phyloP scores from a whole-genome alignment of 371 early-diverging fungal genomes.

The Lichtheimia ornata region DNA sequence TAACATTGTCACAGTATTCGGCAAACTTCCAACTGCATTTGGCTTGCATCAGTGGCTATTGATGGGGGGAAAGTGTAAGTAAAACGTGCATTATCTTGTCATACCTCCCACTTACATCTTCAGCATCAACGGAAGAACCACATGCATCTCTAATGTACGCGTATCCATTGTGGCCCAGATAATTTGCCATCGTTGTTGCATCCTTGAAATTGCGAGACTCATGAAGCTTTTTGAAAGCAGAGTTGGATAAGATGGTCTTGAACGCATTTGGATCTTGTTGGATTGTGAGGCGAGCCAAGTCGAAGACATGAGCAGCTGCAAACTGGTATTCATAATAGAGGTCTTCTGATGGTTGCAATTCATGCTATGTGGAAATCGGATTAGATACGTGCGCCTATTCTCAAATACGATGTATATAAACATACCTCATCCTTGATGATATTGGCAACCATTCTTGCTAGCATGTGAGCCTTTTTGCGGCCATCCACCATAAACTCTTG shows the following conservation, averaged over 20 bases:
- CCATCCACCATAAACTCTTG: background rate
- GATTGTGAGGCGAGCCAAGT: conserved; percentile 13
- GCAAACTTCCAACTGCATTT: conserved; percentile 38
- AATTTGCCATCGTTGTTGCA: conserved; percentile 6
- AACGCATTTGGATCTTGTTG: conserved; percentile 7
- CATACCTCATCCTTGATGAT: conserved; percentile 3
- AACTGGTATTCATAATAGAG: background rate
- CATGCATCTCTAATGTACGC: conserved; percentile 7
- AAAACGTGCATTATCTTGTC: background rate
- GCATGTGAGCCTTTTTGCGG: background rate
- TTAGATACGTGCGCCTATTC: background rate
- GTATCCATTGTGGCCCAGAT: background rate
- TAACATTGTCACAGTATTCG: conserved; percentile 38
- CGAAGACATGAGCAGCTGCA: conserved; percentile 15
- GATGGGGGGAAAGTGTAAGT: background rate
- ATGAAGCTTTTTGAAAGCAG: background rate
- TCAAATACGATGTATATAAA: background rate
- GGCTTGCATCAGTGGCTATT: conserved; percentile 16
- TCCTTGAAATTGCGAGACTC: background rate
- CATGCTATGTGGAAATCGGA: background rate
- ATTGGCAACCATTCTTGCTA: background rate
- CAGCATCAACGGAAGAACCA: conserved; percentile 4
- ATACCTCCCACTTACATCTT: conserved; percentile 12
- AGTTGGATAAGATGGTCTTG: background rate
- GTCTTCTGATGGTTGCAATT: background rate